Evolutionary conservation across 768 basidiomycete species (phyloP).

Genomic region (Leccinum ochraceum): DNA sequence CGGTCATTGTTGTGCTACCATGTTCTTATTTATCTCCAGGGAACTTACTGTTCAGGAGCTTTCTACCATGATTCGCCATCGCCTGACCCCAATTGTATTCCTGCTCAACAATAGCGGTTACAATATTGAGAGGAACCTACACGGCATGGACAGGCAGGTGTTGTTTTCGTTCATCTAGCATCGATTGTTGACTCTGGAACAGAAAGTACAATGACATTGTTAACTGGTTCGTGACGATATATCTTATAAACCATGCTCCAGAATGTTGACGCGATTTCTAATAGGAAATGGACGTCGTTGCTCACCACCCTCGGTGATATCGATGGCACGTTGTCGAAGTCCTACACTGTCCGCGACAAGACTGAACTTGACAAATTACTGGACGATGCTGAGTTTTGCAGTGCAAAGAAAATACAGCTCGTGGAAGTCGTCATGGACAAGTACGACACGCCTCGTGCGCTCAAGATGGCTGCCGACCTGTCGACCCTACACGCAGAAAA

Average conservation of each 20-base stretch:
- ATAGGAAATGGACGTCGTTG: conserved; percentile 64
- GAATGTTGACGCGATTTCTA: not conserved
- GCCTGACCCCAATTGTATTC: conserved; percentile 81
- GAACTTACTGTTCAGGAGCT: conserved; percentile 83
- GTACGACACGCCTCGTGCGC: conserved; percentile 67
- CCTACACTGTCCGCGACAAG: conserved; percentile 69
- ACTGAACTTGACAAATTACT: conserved; percentile 68
- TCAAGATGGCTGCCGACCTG: conserved; percentile 53
- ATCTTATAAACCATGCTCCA: not conserved
- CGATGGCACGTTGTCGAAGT: conserved; percentile 48
- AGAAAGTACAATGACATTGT: conserved; percentile 88
- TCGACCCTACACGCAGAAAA: conserved; percentile 16
- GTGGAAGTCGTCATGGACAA: conserved; percentile 80
- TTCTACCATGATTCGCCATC: conserved; percentile 76
- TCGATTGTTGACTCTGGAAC: conserved; percentile 1
- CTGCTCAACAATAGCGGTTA: conserved; percentile 82
- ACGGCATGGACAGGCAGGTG: conserved; percentile 57
- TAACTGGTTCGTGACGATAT: conserved; percentile 51
- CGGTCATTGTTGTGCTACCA: not conserved
- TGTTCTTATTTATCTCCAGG: conserved; percentile 35
- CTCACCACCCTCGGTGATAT: conserved; percentile 60
- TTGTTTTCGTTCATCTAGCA: not conserved
- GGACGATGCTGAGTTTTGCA: conserved; percentile 58
- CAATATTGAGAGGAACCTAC: conserved; percentile 81
- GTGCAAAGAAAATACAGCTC: conserved; percentile 68